These are phyloP conservation scores for Polyporus arcularius DNA, from an alignment of 768 basidiomycete species.

Conservation along the genomic window DNA sequence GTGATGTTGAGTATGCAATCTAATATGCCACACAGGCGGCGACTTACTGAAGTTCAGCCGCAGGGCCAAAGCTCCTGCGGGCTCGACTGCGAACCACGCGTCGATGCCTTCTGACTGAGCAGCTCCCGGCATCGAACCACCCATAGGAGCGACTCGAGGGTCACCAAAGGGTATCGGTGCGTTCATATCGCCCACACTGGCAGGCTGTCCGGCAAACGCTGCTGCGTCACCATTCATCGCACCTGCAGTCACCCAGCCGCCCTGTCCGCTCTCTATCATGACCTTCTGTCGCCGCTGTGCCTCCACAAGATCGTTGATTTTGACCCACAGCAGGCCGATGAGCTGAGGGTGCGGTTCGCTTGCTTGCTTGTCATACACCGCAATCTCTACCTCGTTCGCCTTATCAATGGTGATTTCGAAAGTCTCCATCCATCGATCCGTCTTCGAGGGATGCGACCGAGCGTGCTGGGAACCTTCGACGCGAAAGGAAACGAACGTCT, in stretches of 20 bases:
- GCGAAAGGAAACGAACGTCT: constrained; percentile 92
- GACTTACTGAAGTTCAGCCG: constrained; percentile 89
- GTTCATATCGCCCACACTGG: constrained; percentile 47
- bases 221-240: constrained; percentile 71
- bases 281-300: constrained; percentile 92
- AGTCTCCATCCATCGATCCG: constrained; percentile 97
- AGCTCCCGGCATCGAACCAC: constrained; percentile 13
- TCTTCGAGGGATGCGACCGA: constrained; percentile 88
- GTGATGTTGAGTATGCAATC: constrained; percentile 11
- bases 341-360: constrained; percentile 81
- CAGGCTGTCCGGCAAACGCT: constrained; percentile 51
- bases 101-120: constrained; percentile 76
- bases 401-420: constrained; percentile 97
- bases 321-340: constrained; percentile 94
- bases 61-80: constrained; percentile 89
- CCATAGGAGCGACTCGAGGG: constrained; percentile 15
- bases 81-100: constrained; percentile 97
- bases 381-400: constrained; percentile 97
- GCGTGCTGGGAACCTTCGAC: constrained; percentile 95
- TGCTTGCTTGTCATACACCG: constrained; percentile 89
- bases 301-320: constrained; percentile 92
- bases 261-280: constrained; percentile 79
- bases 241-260: constrained; percentile 94
- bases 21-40: background rate
- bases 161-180: constrained; percentile 40